Evolutionary conservation across 169 alveolate species (phyloP), one percentile per base, ranked within the genome.

Genomic region (Neospora caninum): DNA sequence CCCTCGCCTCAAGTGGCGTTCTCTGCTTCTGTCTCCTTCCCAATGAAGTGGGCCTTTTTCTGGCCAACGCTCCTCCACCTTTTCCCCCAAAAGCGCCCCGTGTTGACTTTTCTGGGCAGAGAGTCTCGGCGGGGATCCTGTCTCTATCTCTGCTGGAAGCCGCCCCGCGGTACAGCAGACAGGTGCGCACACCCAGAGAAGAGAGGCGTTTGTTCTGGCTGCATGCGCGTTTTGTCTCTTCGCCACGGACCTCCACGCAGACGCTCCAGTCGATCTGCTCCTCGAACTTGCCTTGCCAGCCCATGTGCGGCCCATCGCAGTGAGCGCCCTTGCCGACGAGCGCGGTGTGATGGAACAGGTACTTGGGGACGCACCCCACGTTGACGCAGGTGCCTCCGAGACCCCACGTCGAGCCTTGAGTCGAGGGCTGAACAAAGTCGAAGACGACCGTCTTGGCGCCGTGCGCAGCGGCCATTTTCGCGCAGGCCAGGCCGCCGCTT

Each of bases 351-450:
- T 29, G 43, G 83, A 73, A 73, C 2, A 73, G 84, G 43, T 73
- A 73, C 25, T 73, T 73, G 25, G 99, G 99, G 54, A 99, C 99
- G 94, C 99, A 99, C 27, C 99, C 99, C 13, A 99, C 99, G 96
- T 99, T 99, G 25, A 99, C 99, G 94, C 99, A 99, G 22, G 99
- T 99, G 31, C 99, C 99, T 82, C 99, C 99, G n/a, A 93, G 88
- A 29, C 99, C 99, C 99, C 99, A 99, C 67, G 97, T 97, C 0
- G 99, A 97, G 53, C 99, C 99, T 69, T 96, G 95, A 29, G 99
- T 99, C 25, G 99, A 97, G 38, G 99, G 99, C 88, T 97, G 97
- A 9, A 99, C 99, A 95, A 95, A 98, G 94, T 99, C 99, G 39
- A 99, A 99, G 13, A 99, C 91, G 36, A 98, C 99, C 0, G 98